These are phyloP conservation scores for Elaeis oleifera DNA, from an alignment of 202 grass and related monocot species.

Conservation along the genomic window DNA sequence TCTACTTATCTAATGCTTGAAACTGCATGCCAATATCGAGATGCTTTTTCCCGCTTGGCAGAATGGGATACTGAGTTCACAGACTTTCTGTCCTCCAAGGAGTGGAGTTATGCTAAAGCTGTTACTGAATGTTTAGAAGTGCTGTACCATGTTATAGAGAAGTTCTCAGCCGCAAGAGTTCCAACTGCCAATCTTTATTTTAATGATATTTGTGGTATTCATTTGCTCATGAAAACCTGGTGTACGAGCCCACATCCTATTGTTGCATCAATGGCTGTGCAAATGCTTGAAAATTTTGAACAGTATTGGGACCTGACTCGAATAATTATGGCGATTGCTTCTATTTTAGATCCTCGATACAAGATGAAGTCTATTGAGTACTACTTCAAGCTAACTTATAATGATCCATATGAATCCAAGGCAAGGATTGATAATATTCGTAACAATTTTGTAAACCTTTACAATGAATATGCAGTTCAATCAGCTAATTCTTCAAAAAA, in stretches of 20 bases:
- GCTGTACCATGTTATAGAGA: slow-evolving; percentile 78
- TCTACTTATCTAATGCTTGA: slow-evolving; percentile 85
- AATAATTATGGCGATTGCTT: slow-evolving; percentile 81
- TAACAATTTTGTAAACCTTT: slow-evolving; percentile 70
- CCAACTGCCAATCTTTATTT: slow-evolving; percentile 88
- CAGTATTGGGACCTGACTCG: slow-evolving; percentile 69
- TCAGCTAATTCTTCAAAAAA: slow-evolving; percentile 67
- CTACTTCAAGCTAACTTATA: slow-evolving; percentile 84
- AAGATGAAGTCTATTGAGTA: slow-evolving; percentile 99
- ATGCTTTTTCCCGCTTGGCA: slow-evolving; percentile 58
- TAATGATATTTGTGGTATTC: slow-evolving; percentile 90
- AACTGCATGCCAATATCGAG: slow-evolving; percentile 78
- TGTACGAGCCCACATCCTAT: slow-evolving; percentile 56
- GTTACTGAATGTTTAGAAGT: slow-evolving; percentile 82
- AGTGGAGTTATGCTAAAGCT: slow-evolving; percentile 89
- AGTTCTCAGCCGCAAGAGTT: slow-evolving; percentile 60
- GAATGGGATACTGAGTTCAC: slow-evolving; percentile 56
- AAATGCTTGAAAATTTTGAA: slow-evolving; percentile 93
- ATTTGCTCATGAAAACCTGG: slow-evolving; percentile 90
- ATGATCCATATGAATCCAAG: slow-evolving; percentile 65
- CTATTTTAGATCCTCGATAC: slow-evolving; percentile 95
- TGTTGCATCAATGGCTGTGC: slow-evolving; percentile 60
- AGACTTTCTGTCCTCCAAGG: slow-evolving; percentile 54
- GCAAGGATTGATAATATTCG: slow-evolving; percentile 58
- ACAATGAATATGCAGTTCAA: slow-evolving; percentile 75